phyloP scores from a whole-genome alignment of 2,329 filamentous ascomycete species.

The Phyllosticta citrichinensis region DNA sequence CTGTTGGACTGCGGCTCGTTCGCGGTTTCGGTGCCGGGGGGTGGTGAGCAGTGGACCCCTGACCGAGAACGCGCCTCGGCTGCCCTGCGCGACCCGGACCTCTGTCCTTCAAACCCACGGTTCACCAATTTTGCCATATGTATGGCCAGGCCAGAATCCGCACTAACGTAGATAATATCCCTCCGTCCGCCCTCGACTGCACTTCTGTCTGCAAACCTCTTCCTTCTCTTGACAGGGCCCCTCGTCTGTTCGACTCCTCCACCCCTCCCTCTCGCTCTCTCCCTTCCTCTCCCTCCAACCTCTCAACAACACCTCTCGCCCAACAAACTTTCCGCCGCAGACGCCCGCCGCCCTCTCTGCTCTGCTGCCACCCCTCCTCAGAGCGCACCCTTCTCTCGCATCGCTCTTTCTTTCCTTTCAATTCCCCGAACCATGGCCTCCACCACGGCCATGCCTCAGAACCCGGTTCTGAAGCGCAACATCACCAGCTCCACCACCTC shows the following conservation, averaged over 20 bases:
- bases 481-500: constrained; percentile 41
- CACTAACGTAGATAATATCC: background rate
- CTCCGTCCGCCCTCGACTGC: background rate
- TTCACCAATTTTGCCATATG: constrained; percentile 2
- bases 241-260: background rate
- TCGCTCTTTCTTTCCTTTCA: background rate
- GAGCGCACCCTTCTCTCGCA: background rate
- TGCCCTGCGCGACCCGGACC: constrained; percentile 1
- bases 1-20: background rate
- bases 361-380: background rate
- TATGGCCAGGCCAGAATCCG: background rate
- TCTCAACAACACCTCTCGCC: constrained; percentile 7
- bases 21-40: background rate
- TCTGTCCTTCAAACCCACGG: constrained; percentile 6
- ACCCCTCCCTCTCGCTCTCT: background rate
- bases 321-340: constrained; percentile 9
- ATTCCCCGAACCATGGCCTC: constrained; percentile 26
- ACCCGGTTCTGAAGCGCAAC: constrained; percentile 32
- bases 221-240: background rate
- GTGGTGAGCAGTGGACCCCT: background rate
- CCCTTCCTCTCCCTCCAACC: background rate
- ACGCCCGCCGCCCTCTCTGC: constrained; percentile 1
- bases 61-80: background rate
- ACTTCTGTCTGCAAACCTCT: background rate
- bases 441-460: constrained; percentile 45